Evolutionary conservation across 345 rosid genomes (phyloP).

Genomic region (Trapa incisa): DNA sequence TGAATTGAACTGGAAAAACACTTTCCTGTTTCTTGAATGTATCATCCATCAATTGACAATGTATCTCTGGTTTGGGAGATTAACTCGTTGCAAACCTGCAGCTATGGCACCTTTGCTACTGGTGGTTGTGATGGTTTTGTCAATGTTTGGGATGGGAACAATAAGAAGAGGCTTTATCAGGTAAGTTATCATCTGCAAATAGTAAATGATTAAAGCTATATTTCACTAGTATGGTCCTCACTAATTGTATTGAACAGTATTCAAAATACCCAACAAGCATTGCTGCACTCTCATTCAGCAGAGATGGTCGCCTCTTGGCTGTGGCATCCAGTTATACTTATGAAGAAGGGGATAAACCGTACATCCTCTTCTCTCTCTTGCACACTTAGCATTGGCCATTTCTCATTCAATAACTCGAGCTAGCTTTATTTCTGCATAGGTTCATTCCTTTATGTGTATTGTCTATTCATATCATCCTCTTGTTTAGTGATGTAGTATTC

Average conservation of each 20-base stretch:
- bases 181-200: conserved; percentile 18
- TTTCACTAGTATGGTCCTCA: conserved; percentile 3
- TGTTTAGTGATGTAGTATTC: too few relatives aligned
- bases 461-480: too few relatives aligned
- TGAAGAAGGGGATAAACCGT: conserved; percentile 96
- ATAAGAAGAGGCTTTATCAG: conserved; percentile 98
- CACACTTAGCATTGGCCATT: too few relatives aligned
- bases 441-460: too few relatives aligned
- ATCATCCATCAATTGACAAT: not conserved
- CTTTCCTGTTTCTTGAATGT: not conserved
- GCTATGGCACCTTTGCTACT: conserved; percentile 97
- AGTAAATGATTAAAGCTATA: too few relatives aligned
- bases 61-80: not conserved
- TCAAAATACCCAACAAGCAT: conserved; percentile 85
- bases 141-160: conserved; percentile 96
- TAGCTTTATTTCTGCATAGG: too few relatives aligned
- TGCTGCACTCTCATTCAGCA: conserved; percentile 87
- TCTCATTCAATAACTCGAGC: too few relatives aligned
- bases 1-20: not conserved
- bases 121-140: conserved; percentile 99
- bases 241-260: conserved; percentile 34
- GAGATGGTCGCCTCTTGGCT: conserved; percentile 90
- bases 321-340: conserved; percentile 96
- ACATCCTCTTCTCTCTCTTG: conserved; percentile 14
- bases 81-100: conserved; percentile 20